Base-by-base conservation (phyloP, 2,329 filamentous ascomycete genomes). In the Aspergillus neoniger region DNA sequence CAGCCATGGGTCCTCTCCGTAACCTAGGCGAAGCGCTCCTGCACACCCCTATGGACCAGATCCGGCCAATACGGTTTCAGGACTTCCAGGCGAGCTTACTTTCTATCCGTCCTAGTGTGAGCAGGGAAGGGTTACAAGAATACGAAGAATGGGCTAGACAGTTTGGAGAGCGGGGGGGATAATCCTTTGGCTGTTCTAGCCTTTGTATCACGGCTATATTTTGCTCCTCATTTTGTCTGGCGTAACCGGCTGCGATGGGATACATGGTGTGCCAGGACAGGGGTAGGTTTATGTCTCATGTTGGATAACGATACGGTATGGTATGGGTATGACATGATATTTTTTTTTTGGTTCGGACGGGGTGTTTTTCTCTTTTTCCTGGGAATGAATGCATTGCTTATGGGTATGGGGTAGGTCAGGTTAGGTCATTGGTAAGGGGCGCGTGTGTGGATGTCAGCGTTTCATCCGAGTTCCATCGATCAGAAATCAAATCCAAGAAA, bases 61-160 rank as follows among this genome's bases (percentile, higher is more conserved):
- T 99, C 67, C 85, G 93, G 12, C 89, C 93, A 0, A 98, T 99
- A 62, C 84, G 85, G 56, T 85, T 96, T 58, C 74, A 82, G 41
- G 95, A 99, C 74, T 99, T 99, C 69, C 81, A 91, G 70, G 87
- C 91, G 14, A 96, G 92, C 77, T 79, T 99, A 62, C 80, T 82
- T 43, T 96, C 88, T 15, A 98, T 99, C 65, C 83, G 94, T 50
- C 94, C 95, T 0, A 96, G 91, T 75, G 94, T 99, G 3, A 92
- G 91, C 72, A 90, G 88, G 72, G 83, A 91, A 56, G 92, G 95
- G 0, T 77, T 99, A 41, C 90, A 91, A 72, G 86, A 92, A 72
- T 97, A 96, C 74, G 95, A 98, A 76, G 90, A 96, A 64, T 99
- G 95, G 95, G 92, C 95, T 2, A 87, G 77, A 72, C 90, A 96